Evolutionary conservation across 768 basidiomycete genomes (phyloP), one percentile per base, ranked within the genome.

Genomic region (Melanogaster broomeanus): DNA sequence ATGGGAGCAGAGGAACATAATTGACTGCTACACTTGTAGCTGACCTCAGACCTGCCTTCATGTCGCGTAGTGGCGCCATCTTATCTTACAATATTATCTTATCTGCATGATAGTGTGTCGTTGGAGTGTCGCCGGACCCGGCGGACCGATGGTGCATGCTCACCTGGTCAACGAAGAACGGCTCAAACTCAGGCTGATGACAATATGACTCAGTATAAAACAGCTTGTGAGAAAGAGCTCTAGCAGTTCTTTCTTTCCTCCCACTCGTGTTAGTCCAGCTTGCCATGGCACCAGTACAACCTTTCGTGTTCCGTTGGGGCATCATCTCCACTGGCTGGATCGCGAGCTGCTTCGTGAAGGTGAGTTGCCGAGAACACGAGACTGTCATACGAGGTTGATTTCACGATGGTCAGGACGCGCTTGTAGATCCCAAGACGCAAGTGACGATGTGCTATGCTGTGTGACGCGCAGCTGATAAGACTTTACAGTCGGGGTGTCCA

Each of bases 251-350:
- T 50, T 34, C 38, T 42, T 42, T 47, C 37, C 49, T 42, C 28
- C 22, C 44, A 6, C 19, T 38, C 28, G 16, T 34, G 28, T 45
- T 37, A 41, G 39, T 45, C 5, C n/a, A 33, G 37, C 11, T 51
- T 10, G 8, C 24, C 33, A 61, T 69, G 67, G 37, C 49, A 40
- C 38, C 57, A 42, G n/a, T 51, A 33, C 68, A 70, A 55, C 72
- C 75, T 1, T 70, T 75, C 42, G 72, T 72, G 16, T 67, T 92
- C 48, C 82, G 82, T 49, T 93, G 92, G 93, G 92, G 93, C 16
- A 89, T 94, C 57, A 87, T 96, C 55, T 89, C 90, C 12, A 92
- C 91, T 2, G 90, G 90, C 27, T 63, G 66, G 18, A 94, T 93
- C 51, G 83, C 90, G 9, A 72, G 72, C 27, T 67, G 65, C 11